Base-by-base conservation (phyloP, 2,329 filamentous ascomycete genomes). In the Fusarium sp. region DNA sequence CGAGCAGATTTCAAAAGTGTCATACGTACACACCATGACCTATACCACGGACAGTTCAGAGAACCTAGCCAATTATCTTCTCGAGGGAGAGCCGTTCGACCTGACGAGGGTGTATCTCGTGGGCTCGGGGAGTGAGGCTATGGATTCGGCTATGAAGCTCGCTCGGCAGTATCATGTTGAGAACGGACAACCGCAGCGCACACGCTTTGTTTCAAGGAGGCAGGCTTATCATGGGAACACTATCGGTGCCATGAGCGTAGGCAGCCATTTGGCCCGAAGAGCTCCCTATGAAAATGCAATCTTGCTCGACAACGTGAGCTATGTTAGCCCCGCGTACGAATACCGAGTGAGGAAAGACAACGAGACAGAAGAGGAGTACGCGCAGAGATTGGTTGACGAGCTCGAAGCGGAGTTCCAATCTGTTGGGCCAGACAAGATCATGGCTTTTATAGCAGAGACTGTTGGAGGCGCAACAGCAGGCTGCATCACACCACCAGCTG, bases 381-480 rank as follows among this genome's bases (percentile, higher is more conserved):
- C 92, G 1, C 73, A 76, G 2, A 82, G 88, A 19, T 81, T 93
- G 11, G 86, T 86, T 0, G 76, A 83, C 5, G 90, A 94, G 74
- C 80, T 95, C 2, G 90, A 93, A 9, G 81, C 79, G 3, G 89
- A 92, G 67, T 92, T 94, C 65, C 81, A 84, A 60, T 78, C 83
- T 2, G 74, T 92, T 1, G 91, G 90, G 0, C 85, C 90, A 0
- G 82, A 88, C 0, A 90, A 82, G 0, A 89, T 94, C 1, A 90
- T 88, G 53, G 91, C 89, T 1, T 93, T 94, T 71, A 83, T 93
- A 24, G 89, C 89, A 2, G 92, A 94, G 76, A 89, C 91, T 0
- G 84, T 94, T 2, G 90, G 91, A 15, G 91, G 92, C 4, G 90
- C 91, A 33, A 75, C 76, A 5, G 65, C 93, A 1, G 92, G 91